Base-by-base conservation (phyloP, 352 stramenopile genomes). In the Phytophthora uliginosa region DNA sequence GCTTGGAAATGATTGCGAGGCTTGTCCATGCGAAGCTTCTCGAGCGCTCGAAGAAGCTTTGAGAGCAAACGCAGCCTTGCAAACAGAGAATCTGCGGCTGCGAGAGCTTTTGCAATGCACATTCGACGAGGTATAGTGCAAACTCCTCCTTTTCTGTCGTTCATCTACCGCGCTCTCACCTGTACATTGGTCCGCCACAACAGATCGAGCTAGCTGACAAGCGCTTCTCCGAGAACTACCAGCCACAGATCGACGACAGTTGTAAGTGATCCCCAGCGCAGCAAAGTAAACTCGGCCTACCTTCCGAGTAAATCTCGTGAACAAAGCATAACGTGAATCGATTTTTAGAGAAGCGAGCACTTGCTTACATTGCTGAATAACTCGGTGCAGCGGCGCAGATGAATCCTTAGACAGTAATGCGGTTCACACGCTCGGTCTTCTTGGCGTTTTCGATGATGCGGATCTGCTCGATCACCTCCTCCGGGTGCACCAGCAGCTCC, bases 371-470 rank as follows among this genome's bases (percentile, higher is more conserved):
- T 20, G 18, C 17, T n/a, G 42, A n/a, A 51, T 26, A 51, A 51
- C 13, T 51, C 18, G 9, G 36, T 12, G 36, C 13, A 42, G 8
- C 28, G 28, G 28, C 28, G 28, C 28, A 50, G 5, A 24, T 22
- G 0, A 24, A 22, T 4, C 28, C 69, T 55, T 73, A 79, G 53
- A 73, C 55, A n/a, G 54, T 53, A 40, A 82, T 71, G 56, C 68
- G 72, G 68, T 82, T 80, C 56, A 85, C 68, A 33, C 83, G 77
- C 63, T 89, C 76, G 2, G 74, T 84, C 64, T 85, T 83, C 63
- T 92, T 91, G 28, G 87, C 84, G 7, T 90, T 63, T 63, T 94
- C 87, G 31, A 94, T 72, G 59, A 94, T 94, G 40, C 84, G 80
- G 56, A 94, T 94, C 71, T 91, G 85, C 42, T 78, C 73, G 9